phyloP scores from a whole-genome alignment of 2,329 filamentous ascomycete genomes.

The Fusarium pseudograminearum region DNA sequence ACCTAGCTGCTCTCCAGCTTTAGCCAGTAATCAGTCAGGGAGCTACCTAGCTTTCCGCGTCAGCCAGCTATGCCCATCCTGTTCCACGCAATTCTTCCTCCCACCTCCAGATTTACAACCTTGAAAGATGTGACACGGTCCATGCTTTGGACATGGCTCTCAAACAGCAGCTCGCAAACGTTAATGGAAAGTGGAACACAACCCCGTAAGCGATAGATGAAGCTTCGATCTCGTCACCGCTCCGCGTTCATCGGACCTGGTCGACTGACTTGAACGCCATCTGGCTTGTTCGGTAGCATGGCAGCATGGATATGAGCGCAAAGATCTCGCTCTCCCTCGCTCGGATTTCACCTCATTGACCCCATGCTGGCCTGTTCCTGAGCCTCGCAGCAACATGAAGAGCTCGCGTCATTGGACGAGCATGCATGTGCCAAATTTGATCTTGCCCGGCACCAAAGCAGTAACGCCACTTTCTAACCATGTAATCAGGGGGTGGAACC shows the following conservation, averaged over 20 bases:
- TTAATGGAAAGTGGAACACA: slow-evolving; percentile 34
- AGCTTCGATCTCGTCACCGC: slow-evolving; percentile 40
- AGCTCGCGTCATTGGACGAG: slow-evolving; percentile 29
- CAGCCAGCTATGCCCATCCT: slow-evolving; percentile 31
- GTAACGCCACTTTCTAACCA: slow-evolving; percentile 43
- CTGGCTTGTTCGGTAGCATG: slow-evolving; percentile 18
- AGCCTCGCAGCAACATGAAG: slow-evolving; percentile 12
- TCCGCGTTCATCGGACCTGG: slow-evolving; percentile 30
- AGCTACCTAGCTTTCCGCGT: slow-evolving; percentile 35
- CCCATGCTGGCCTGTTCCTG: slow-evolving; percentile 35
- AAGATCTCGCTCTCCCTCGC: slow-evolving; percentile 21
- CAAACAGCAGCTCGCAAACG: slow-evolving; percentile 17
- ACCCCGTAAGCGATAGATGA: slow-evolving; percentile 32
- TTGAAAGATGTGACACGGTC: slow-evolving; percentile 32
- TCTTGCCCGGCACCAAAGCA: slow-evolving; percentile 23
- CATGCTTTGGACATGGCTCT: slow-evolving; percentile 35
- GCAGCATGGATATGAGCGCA: slow-evolving; percentile 14
- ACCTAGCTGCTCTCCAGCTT: slow-evolving; percentile 39
- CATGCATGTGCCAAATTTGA: slow-evolving; percentile 31
- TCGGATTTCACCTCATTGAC: slow-evolving; percentile 19
- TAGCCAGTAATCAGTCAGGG: slow-evolving; percentile 33
- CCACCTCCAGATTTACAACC: slow-evolving; percentile 34
- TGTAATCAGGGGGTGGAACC: slow-evolving; percentile 40
- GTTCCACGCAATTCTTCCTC: slow-evolving; percentile 37
- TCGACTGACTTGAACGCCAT: slow-evolving; percentile 39